These are phyloP conservation scores for Pseudocercospora macadamiae DNA, from an alignment of 2,329 filamentous ascomycete genomes.

Conservation along the genomic window DNA sequence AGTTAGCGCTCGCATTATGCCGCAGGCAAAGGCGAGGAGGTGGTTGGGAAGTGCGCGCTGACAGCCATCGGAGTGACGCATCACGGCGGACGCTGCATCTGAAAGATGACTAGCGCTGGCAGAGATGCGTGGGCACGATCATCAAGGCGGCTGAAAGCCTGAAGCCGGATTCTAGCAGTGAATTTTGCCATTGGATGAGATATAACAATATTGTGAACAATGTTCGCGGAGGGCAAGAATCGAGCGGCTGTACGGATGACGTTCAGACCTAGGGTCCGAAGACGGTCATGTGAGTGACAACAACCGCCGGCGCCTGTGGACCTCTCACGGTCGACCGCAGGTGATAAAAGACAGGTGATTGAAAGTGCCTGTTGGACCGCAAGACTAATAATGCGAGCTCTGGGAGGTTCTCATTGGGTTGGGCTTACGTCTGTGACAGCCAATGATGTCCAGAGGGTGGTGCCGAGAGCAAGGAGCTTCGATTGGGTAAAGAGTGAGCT, in stretches of 20 bases:
- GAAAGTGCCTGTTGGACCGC: conserved; percentile 17
- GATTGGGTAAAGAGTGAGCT: conserved; percentile 11
- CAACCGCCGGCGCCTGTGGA: conserved; percentile 21
- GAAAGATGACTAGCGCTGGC: conserved; percentile 18
- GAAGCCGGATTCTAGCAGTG: conserved; percentile 22
- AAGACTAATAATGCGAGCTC: conserved; percentile 19
- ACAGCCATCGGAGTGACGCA: conserved; percentile 23
- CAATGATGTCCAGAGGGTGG: conserved; percentile 15
- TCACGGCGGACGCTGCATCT: conserved; percentile 19
- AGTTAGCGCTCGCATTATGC: conserved; percentile 21
- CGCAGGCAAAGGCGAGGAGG: conserved; percentile 22
- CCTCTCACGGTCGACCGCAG: conserved; percentile 24
- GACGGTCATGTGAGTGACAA: conserved; percentile 25
- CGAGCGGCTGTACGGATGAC: conserved; percentile 20
- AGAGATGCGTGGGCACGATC: conserved; percentile 13
- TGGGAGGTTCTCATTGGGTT: conserved; percentile 18
- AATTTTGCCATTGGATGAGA: conserved; percentile 30
- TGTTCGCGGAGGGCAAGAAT: conserved; percentile 10
- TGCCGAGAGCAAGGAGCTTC: conserved; percentile 7
- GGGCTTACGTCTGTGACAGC: conserved; percentile 7
- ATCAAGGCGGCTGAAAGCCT: conserved; percentile 18
- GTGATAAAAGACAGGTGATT: conserved; percentile 24
- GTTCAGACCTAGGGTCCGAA: conserved; percentile 15
- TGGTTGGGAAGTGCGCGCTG: conserved; percentile 28
- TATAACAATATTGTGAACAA: conserved; percentile 15